Conservation (phyloP, 2,329 filamentous ascomycete species). For the Beauveria medogensis region DNA sequence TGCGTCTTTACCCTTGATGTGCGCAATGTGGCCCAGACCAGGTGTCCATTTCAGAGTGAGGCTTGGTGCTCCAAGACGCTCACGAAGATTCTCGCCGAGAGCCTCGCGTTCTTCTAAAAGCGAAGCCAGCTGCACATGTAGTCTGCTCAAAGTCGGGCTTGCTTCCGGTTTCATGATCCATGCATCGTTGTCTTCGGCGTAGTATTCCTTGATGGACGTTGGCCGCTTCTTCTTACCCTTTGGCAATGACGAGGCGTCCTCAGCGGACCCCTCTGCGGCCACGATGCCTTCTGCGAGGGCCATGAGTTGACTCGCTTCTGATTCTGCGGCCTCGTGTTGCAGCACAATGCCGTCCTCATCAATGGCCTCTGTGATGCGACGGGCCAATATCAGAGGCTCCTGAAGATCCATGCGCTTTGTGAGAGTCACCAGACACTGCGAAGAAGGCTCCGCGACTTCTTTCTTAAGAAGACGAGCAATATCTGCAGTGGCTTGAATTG, state of each 20-base stretch:
- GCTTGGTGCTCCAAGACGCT: constrained; percentile 51
- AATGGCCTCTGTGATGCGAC: constrained; percentile 67
- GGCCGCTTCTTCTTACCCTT: constrained; percentile 41
- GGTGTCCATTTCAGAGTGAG: constrained; percentile 82
- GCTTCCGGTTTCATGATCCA: constrained; percentile 64
- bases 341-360: constrained; percentile 86
- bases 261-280: constrained; percentile 54
- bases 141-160: constrained; percentile 52
- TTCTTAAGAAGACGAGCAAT: constrained; percentile 45
- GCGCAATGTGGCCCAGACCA: constrained; percentile 80
- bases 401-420: constrained; percentile 55
- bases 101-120: constrained; percentile 52
- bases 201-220: constrained; percentile 45
- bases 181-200: constrained; percentile 49
- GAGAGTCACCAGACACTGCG: constrained; percentile 36
- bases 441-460: constrained; percentile 9
- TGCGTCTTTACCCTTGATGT: constrained; percentile 76
- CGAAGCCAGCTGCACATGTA: constrained; percentile 60
- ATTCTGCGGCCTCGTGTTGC: constrained; percentile 69
- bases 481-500: constrained; percentile 65
- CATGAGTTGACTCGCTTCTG: constrained; percentile 61
- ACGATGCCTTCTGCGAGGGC: constrained; percentile 67
- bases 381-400: constrained; percentile 59
- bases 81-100: constrained; percentile 54
- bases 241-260: constrained; percentile 46